Evolutionary conservation across 192 early-diverging fungal species (phyloP).

Genomic region (Coemansia sp.): DNA sequence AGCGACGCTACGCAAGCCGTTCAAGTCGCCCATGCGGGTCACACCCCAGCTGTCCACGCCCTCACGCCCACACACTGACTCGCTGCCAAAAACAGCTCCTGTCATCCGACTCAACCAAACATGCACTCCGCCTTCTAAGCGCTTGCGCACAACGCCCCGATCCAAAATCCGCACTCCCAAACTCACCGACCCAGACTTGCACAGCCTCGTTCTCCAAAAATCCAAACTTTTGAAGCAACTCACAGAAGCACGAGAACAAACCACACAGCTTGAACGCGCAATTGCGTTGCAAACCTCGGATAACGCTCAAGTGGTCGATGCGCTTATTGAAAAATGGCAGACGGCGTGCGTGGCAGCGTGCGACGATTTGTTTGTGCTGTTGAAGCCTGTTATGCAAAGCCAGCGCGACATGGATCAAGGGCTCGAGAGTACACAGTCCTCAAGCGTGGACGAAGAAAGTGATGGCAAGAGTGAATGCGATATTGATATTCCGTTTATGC

Average conservation of each 20-base stretch:
- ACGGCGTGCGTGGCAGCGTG: slow-evolving; percentile 29
- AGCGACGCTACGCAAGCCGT: slow-evolving; percentile 34
- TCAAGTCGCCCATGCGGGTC: slow-evolving; percentile 40
- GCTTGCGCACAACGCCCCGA: background rate
- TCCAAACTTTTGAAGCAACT: slow-evolving; percentile 5
- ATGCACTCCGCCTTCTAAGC: background rate
- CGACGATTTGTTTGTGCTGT: slow-evolving; percentile 44
- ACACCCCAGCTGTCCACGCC: slow-evolving; percentile 7
- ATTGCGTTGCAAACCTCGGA: slow-evolving; percentile 17
- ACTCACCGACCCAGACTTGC: too few species aligned
- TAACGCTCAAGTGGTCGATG: slow-evolving; percentile 25
- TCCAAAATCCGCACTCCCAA: background rate
- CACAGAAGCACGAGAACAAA: slow-evolving; percentile 18
- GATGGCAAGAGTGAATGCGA: background rate
- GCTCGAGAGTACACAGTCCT: background rate
- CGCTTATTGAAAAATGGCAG: slow-evolving; percentile 43
- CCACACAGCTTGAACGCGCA: slow-evolving; percentile 31
- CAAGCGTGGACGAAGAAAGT: background rate
- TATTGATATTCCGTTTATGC: slow-evolving; percentile 36
- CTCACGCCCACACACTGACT: background rate
- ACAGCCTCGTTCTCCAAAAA: too few species aligned
- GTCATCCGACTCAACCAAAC: background rate
- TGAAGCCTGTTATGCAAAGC: slow-evolving; percentile 42
- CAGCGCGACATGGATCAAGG: slow-evolving; percentile 16
- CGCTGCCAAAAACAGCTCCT: background rate